A percentile compares a stretch with the other conserved stretches of the same genome.
Conservation (phyloP, 805 yeast genomes). For the Sugiyamaella qingdaonensis region DNA sequence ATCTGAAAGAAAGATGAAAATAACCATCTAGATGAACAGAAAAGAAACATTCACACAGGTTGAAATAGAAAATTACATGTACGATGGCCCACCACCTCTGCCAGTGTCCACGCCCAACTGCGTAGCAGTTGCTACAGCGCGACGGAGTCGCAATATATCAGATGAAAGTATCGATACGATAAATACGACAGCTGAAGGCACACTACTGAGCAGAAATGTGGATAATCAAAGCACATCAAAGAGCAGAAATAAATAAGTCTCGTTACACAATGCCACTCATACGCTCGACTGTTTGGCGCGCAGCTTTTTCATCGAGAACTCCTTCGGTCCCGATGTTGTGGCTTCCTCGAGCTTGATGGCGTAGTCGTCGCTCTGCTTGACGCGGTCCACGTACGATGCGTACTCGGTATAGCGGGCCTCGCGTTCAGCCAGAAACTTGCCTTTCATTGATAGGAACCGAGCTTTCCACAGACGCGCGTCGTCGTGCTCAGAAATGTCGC, state of each 20-base stretch:
- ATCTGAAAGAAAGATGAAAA: no score
- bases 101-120: no score
- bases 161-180: no score
- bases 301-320: background rate
- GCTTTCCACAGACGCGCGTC: constrained; percentile 9
- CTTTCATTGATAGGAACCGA: constrained; percentile 10
- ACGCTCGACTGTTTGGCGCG: background rate
- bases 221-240: background rate
- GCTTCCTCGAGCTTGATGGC: constrained; percentile 4
- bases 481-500: background rate
- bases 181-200: no score
- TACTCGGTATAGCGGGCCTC: constrained; percentile 11
- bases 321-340: background rate
- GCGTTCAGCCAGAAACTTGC: constrained; percentile 11
- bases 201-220: background rate
- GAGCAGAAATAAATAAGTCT: background rate
- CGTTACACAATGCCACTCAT: background rate
- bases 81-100: no score
- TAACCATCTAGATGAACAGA: no score
- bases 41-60: no score
- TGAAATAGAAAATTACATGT: no score
- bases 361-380: constrained; percentile 8
- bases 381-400: constrained; percentile 9
- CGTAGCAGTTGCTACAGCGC: no score
- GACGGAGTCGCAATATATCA: no score